A percentile compares a stretch with the other conserved stretches of the same genome.
These are phyloP conservation scores for Taphrina populina DNA, from an alignment of 1,139 yeast genomes.

Conservation along the genomic window DNA sequence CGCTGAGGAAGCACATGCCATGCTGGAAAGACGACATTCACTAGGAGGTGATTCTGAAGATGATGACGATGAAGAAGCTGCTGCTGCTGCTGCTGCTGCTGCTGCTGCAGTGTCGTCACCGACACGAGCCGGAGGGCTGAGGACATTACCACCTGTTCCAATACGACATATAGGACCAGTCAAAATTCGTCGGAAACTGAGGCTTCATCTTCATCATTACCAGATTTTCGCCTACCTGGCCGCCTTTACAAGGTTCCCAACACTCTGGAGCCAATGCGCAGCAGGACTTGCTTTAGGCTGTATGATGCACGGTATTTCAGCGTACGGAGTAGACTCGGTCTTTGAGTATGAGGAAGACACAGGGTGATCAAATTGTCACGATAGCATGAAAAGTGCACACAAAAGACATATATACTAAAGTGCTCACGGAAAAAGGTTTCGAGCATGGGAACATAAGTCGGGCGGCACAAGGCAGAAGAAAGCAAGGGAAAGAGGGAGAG, in stretches of 20 bases:
- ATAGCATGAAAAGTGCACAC: too few relatives aligned
- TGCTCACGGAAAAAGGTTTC: too few relatives aligned
- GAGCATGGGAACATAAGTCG: too few relatives aligned
- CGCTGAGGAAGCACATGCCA: constrained; percentile 3
- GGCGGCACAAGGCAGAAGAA: too few relatives aligned
- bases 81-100: background rate
- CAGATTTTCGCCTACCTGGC: constrained; percentile 33
- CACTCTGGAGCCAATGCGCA: constrained; percentile 21
- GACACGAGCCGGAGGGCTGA: constrained; percentile 1
- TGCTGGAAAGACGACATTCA: background rate
- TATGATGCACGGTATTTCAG: constrained; percentile 27
- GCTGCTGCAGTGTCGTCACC: background rate
- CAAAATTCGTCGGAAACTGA: constrained; percentile 13
- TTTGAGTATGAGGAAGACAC: constrained; percentile 26
- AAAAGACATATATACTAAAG: too few relatives aligned
- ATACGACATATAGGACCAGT: constrained; percentile 3
- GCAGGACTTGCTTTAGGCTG: constrained; percentile 28
- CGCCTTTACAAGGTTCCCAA: constrained; percentile 27
- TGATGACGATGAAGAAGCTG: background rate
- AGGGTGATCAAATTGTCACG: too few relatives aligned
- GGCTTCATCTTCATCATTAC: constrained; percentile 28
- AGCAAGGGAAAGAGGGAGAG: too few relatives aligned
- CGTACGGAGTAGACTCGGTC: constrained; percentile 26
- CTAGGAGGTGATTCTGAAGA: constrained; percentile 2
- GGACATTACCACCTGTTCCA: constrained; percentile 21